Base-by-base conservation (phyloP, 345 rosid species). In the Gynandropsis gynandra region DNA sequence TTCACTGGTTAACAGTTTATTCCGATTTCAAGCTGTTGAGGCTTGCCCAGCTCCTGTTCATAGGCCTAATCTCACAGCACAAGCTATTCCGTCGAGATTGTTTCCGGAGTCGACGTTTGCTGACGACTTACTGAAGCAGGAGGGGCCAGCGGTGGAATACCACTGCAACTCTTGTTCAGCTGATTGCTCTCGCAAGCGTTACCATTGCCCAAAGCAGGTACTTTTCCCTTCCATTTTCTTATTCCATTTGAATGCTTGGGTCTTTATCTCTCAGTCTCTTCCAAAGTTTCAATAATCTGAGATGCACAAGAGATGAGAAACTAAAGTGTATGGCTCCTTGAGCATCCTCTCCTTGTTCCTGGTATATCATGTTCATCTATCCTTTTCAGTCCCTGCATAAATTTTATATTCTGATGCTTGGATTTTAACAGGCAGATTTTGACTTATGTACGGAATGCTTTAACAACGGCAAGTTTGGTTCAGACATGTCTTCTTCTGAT, bases 151-250 rank as follows among this genome's bases (percentile, higher is more conserved):
- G 33, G 97, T 85, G 48, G 99, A 85, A 66, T 93, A 93, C 62
- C 99, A 93, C 69, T 93, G 99, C 74, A 93, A 93, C 70, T 87
- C 87, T 59, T 93, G 99, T 70, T 85, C 99, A 17, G 88, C 94
- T 51, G 99, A 93, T 71, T 93, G 99, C 75, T 85, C 99, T 46
- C 81, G 97, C 72, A 93, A 85, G 65, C 99, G 95, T 54, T 93
- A 82, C 77, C 99, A 93, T 69, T 93, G 99, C 69, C 99, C 82
- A 58, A 93, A 77, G 72, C 89, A 88, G 97, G 99, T 93, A 50
- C 56, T 73, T 69, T 59, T 42, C 61, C 51, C 27, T 14, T 52
- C 32, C 45, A 29, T 37, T 33, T 42, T 34, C 5, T 62, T n/a
- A 1, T 47, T 39, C 24, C 16, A 14, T 46, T 13, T 5, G 20